Percentiles rank a stretch among this genome's conserved stretches.
Evolutionary conservation across 2,329 filamentous ascomycete species (phyloP).

Genomic region (Penicillium hesseltinei): DNA sequence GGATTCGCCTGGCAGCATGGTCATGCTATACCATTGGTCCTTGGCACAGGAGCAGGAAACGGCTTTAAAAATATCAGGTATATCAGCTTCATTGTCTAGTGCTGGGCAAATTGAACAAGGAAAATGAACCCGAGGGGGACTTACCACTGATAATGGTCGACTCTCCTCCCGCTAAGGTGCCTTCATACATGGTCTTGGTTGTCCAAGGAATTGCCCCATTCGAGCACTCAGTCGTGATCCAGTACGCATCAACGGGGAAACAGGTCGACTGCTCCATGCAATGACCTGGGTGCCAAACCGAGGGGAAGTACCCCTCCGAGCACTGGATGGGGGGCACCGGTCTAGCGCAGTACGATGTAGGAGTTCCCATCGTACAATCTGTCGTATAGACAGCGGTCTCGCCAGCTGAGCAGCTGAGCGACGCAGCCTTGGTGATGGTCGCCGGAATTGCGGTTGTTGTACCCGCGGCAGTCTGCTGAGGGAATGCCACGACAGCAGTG

Average conservation of each 20-base stretch:
- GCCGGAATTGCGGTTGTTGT: not conserved
- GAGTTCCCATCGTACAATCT: conserved; percentile 27
- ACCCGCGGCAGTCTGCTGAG: conserved; percentile 1
- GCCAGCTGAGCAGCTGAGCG: conserved; percentile 20
- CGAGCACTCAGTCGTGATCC: conserved; percentile 26
- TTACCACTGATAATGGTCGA: conserved; percentile 23
- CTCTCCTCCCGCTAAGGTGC: conserved; percentile 19
- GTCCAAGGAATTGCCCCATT: conserved; percentile 22
- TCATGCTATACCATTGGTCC: conserved; percentile 27
- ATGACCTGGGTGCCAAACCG: conserved; percentile 27
- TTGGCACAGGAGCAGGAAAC: conserved; percentile 24
- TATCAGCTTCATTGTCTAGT: not conserved
- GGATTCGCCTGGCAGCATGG: conserved; percentile 6
- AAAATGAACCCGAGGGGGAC: not conserved
- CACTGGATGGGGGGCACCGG: conserved; percentile 20
- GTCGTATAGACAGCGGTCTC: conserved; percentile 25
- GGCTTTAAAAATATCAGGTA: not conserved
- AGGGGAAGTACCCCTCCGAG: conserved; percentile 22
- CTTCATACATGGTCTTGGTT: conserved; percentile 23
- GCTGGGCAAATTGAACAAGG: not conserved
- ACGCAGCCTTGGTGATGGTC: conserved; percentile 4
- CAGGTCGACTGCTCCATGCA: conserved; percentile 25
- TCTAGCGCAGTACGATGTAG: conserved; percentile 24
- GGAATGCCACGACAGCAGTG: conserved; percentile 6
- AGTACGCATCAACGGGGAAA: conserved; percentile 21